A percentile compares a stretch with the other conserved stretches of the same genome.
These are phyloP conservation scores for Sclerotinia sclerotiorum DNA, from an alignment of 2,329 filamentous ascomycete species.

Conservation along the genomic window DNA sequence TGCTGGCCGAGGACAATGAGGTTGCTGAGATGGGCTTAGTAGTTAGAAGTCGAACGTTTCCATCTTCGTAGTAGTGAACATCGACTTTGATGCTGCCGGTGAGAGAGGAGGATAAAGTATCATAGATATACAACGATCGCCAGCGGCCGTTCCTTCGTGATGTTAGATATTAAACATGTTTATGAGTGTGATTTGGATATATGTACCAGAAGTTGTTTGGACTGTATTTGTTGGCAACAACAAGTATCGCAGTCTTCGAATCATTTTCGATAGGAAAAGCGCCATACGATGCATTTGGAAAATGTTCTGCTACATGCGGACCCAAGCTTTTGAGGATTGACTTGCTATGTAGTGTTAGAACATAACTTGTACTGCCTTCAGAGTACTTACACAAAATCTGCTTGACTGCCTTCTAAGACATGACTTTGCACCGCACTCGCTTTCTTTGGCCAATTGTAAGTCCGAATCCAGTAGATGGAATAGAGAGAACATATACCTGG, in stretches of 20 bases:
- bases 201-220: constrained; percentile 93
- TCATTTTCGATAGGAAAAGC: constrained; percentile 80
- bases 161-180: constrained; percentile 5
- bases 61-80: constrained; percentile 99
- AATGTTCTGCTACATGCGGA: constrained; percentile 83
- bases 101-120: constrained; percentile 66
- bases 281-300: constrained; percentile 75
- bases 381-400: constrained; percentile 71
- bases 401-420: constrained; percentile 71
- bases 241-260: constrained; percentile 72
- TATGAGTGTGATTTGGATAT: background rate
- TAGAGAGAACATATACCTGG: constrained; percentile 52
- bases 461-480: too few species aligned
- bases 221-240: constrained; percentile 95
- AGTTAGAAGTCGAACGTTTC: constrained; percentile 92
- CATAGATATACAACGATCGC: constrained; percentile 82
- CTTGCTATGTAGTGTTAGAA: constrained; percentile 55
- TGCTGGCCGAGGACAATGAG: constrained; percentile 55
- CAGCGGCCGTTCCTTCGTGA: constrained; percentile 83
- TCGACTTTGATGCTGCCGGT: constrained; percentile 86
- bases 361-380: background rate
- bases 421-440: constrained; percentile 80
- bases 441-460: constrained; percentile 53
- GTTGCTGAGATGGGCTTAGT: constrained; percentile 69
- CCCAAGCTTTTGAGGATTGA: constrained; percentile 77